phyloP scores from a whole-genome alignment of 352 stramenopile species.

The Globisporangium echinulatum region DNA sequence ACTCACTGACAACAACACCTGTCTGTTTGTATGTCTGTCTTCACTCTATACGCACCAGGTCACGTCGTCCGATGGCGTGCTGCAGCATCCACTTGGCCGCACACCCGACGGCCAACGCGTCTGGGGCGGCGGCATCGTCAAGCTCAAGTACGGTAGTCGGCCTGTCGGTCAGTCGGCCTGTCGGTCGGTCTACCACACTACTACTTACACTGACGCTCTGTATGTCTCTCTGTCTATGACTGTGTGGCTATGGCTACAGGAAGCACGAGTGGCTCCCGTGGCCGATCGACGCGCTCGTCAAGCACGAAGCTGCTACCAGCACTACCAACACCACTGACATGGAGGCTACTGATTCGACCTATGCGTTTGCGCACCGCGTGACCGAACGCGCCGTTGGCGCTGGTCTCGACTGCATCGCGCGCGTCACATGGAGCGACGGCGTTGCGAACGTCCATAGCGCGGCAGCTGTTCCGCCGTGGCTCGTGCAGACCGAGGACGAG shows the following conservation, averaged over 20 bases:
- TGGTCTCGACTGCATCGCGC: slow-evolving; percentile 37
- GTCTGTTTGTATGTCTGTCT: background rate
- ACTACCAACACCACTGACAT: background rate
- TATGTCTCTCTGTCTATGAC: background rate
- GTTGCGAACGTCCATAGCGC: slow-evolving; percentile 60
- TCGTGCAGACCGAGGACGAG: slow-evolving; percentile 63
- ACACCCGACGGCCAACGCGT: slow-evolving; percentile 42
- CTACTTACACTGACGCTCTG: background rate
- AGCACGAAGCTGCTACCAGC: slow-evolving; percentile 26
- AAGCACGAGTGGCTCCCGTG: slow-evolving; percentile 45
- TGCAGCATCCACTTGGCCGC: slow-evolving; percentile 41
- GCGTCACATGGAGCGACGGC: slow-evolving; percentile 27
- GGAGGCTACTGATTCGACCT: background rate
- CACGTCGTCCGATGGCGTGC: slow-evolving; percentile 27
- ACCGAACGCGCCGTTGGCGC: slow-evolving; percentile 37
- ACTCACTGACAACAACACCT: background rate
- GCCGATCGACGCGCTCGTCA: slow-evolving; percentile 52
- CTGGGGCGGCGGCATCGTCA: slow-evolving; percentile 64
- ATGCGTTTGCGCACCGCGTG: slow-evolving; percentile 27
- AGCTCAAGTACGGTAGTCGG: slow-evolving; percentile 20
- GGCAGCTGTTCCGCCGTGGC: slow-evolving; percentile 58
- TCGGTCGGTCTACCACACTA: background rate
- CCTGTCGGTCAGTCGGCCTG: background rate
- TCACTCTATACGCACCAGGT: slow-evolving; percentile 7
- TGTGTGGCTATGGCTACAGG: slow-evolving; percentile 5